These are phyloP conservation scores for Erodium texanum DNA, from an alignment of 441 rosid species.

Conservation along the genomic window DNA sequence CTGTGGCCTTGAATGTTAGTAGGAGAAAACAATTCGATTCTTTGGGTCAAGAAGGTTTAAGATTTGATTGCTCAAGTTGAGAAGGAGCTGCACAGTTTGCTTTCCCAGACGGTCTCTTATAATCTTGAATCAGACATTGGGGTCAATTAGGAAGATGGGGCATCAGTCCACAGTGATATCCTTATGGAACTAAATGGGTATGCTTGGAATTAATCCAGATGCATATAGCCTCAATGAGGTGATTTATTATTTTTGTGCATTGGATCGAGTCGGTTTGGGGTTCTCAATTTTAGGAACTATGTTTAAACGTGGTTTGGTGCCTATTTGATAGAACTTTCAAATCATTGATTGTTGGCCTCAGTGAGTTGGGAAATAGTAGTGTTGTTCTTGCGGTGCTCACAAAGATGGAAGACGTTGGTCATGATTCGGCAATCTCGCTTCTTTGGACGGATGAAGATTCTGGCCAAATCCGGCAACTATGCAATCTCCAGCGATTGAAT, in stretches of 20 bases:
- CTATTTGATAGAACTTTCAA: constrained; percentile 11
- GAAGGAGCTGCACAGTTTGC: constrained; percentile 1
- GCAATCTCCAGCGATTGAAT: too few relatives aligned
- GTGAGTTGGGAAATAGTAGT: background rate
- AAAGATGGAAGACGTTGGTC: background rate
- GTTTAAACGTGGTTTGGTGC: constrained; percentile 14
- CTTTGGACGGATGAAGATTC: too few relatives aligned
- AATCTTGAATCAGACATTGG: constrained; percentile 12
- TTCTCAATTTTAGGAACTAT: constrained; percentile 16
- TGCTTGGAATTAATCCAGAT: constrained; percentile 12
- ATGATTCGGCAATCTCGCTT: too few relatives aligned
- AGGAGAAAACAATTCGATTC: background rate
- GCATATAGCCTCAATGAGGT: constrained; percentile 10
- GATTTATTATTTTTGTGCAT: constrained; percentile 12
- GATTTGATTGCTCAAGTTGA: constrained; percentile 15
- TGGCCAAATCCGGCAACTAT: too few relatives aligned
- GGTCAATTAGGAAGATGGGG: constrained; percentile 5
- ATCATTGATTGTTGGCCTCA: constrained; percentile 6
- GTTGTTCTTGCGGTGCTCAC: background rate
- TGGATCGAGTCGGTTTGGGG: constrained; percentile 4
- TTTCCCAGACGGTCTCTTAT: constrained; percentile 7
- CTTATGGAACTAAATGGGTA: constrained; percentile 11
- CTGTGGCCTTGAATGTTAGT: background rate
- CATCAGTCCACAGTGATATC: constrained; percentile 8
- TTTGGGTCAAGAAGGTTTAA: background rate